phyloP scores from a whole-genome alignment of 2,329 filamentous ascomycete genomes.

The Hypocrella siamensis region DNA sequence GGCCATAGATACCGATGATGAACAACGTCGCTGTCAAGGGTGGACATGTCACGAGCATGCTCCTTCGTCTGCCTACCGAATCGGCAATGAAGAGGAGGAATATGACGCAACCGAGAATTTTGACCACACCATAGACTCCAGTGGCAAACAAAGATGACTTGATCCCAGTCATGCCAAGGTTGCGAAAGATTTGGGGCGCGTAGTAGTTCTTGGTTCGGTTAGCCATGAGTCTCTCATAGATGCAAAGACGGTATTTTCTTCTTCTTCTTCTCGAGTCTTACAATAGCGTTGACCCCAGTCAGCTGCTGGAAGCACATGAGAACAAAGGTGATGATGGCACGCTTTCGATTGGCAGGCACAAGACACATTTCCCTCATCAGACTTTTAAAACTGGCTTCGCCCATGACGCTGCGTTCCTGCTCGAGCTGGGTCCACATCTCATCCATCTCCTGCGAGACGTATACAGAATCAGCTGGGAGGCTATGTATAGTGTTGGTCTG shows the following conservation, averaged over 20 bases:
- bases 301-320: constrained; percentile 57
- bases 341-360: constrained; percentile 44
- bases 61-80: constrained; percentile 46
- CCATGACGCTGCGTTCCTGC: constrained; percentile 41
- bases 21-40: constrained; percentile 49
- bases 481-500: constrained; percentile 10
- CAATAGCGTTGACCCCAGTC: constrained; percentile 42
- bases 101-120: constrained; percentile 44
- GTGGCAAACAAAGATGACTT: constrained; percentile 52
- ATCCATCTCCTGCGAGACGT: constrained; percentile 40
- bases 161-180: constrained; percentile 43
- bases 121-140: constrained; percentile 58
- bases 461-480: constrained; percentile 36
- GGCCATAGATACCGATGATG: constrained; percentile 57
- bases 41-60: constrained; percentile 48
- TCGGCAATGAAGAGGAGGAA: constrained; percentile 56
- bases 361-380: constrained; percentile 49
- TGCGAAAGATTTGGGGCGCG: constrained; percentile 51
- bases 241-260: no score
- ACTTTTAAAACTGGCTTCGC: constrained; percentile 36
- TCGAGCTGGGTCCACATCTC: constrained; percentile 48
- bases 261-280: no score
- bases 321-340: constrained; percentile 44
- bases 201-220: constrained; percentile 40
- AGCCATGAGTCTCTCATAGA: no score